Base-by-base conservation (phyloP, 2,329 filamentous ascomycete species). In the Chaetomiaceae sp. region DNA sequence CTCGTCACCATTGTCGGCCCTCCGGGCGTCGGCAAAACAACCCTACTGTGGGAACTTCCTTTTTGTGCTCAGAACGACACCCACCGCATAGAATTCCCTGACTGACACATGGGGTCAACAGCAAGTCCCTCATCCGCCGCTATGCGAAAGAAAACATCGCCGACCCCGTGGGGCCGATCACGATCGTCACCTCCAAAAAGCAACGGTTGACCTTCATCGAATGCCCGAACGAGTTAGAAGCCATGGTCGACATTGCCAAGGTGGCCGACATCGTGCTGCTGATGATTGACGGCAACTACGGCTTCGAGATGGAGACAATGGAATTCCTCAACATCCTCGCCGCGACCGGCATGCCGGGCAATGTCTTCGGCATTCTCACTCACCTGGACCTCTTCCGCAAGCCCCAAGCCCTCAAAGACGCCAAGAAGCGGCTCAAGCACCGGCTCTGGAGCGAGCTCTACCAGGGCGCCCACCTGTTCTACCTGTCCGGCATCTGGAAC, bases 231-330 rank as follows among this genome's bases (percentile, higher is more conserved):
- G 89, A 93, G 58, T 79, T 98, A 44, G 90, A 94, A 52, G 86
- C 87, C 56, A 96, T 97, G 88, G 90, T 98, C 54, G 93, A 98
- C 66, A 78, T 96, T 47, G 88, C 93, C 49, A 98, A 98, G 68
- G 87, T 98, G 35, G 93, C 94, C 15, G 93, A 98, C 65, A 96
- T 98, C 59, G 88, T 97, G 6, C 75, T 98, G 40, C 77, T 98
- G 47, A 93, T 98, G 87, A 98, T 98, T 58, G 93, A 98, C 63
- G 94, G 93, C 46, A 97, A 97, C 68, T 98, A 86, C 61, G 94
- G 93, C 12, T 98, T 98, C 62, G 93, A 98, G 69, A 98, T 98
- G 93, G 93, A 98, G 75, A 98, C 93, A 0, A 98, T 98, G 93
- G 93, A 98, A 68, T 98, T 98, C 52, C 72, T 98, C 61, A 97